Base-by-base conservation (phyloP, 805 yeast genomes). In the Metschnikowia peoriensis region DNA sequence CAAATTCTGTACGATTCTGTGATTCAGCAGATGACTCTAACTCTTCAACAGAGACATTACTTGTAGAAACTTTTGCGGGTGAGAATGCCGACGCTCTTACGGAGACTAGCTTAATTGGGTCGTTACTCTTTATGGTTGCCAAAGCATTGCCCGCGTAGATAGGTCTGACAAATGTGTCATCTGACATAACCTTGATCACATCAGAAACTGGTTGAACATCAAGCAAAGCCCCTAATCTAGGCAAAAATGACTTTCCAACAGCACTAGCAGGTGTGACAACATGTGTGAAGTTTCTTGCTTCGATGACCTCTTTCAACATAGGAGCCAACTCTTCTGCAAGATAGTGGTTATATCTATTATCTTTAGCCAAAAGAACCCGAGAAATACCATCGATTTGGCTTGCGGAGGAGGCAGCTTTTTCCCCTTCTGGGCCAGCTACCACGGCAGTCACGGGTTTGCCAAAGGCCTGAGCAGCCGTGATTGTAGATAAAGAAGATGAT, bases 91-190 rank as follows among this genome's bases (percentile, higher is more conserved):
- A 86, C 1, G 90, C 77, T 73, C 98, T 83, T 10, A 88, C 83
- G n/a, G 96, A 86, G 11, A 88, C 73, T 54, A 93, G 72, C 48
- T 88, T 78, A 56, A 81, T 75, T 5, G 76, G 67, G 63, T 93
- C 97, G 27, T 67, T 75, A 27, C 89, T 76, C 67, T 84, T 81
- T 46, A 94, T 89, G 2, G 97, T 91, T 40, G 89, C 81, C 53
- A 89, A 75, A 6, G 96, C 96, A 70, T 94, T 94, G 46, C 99
- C 99, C 17, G 99, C 98, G 67, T 89, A 94, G 38, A 93, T 90
- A 44, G 98, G 97, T 69, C 98, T 86, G 38, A 86, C 84, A 70
- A 93, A 94, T 7, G 94, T 87, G 55, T 79, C 81, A 15, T 81
- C 77, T 47, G 82, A 74, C 58, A 80, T 81, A 39, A 93, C 85